A percentile compares a stretch with the other conserved stretches of the same genome.
These are phyloP conservation scores for Globisporangium takayamanum DNA, from an alignment of 352 stramenopile species.

Conservation along the genomic window DNA sequence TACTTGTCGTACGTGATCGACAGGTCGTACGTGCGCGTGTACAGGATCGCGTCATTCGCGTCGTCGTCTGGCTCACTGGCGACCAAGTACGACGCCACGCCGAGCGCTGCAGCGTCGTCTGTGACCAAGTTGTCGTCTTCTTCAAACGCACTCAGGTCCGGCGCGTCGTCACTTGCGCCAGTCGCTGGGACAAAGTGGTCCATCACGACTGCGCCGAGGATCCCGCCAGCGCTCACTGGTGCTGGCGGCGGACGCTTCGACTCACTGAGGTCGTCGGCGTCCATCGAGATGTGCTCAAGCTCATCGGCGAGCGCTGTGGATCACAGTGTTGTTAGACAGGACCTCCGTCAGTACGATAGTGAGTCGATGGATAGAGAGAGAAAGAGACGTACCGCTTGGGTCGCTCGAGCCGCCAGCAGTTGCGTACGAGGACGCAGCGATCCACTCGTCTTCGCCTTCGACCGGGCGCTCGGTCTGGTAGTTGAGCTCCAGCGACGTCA, in stretches of 20 bases:
- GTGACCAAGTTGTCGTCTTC: conserved; percentile 68
- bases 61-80: conserved; percentile 76
- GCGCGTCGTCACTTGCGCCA: conserved; percentile 10
- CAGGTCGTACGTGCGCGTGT: conserved; percentile 97
- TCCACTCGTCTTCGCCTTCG: conserved; percentile 87
- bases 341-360: conserved; percentile 11
- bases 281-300: conserved; percentile 57
- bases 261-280: conserved; percentile 13
- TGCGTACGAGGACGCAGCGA: conserved; percentile 81
- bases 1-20: conserved; percentile 99
- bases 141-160: conserved; percentile 66
- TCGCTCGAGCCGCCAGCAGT: conserved; percentile 21
- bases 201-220: conserved; percentile 66
- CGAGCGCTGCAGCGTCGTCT: conserved; percentile 54
- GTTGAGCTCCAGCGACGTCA: conserved; percentile 66
- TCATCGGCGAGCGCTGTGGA: conserved; percentile 35
- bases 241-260: background rate
- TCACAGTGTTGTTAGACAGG: conserved; percentile 16
- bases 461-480: conserved; percentile 69
- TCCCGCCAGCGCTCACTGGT: conserved; percentile 15
- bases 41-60: conserved; percentile 85
- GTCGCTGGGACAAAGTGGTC: conserved; percentile 43
- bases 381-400: conserved; percentile 25
- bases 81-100: conserved; percentile 36
- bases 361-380: conserved; percentile 29